Evolutionary conservation across 1,284 basidiomycete genomes (phyloP).

Genomic region (Ceratobasidium papillatum): DNA sequence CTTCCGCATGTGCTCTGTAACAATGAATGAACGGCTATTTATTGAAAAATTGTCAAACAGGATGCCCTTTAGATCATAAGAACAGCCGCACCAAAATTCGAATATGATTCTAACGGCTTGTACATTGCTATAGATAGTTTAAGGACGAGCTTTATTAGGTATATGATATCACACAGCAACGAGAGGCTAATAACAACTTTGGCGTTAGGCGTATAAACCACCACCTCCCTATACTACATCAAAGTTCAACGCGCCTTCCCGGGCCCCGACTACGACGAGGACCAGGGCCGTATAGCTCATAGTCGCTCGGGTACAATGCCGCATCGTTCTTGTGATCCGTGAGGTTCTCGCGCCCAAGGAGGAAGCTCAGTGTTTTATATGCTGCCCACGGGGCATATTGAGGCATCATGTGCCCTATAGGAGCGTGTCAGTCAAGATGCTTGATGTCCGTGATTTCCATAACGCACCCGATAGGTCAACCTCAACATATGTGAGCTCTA

Average conservation of each 20-base stretch:
- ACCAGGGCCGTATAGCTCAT: conserved; percentile 25
- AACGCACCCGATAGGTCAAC: conserved; percentile 31
- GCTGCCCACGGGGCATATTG: conserved; percentile 39
- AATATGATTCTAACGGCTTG: no score
- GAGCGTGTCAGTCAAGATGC: background rate
- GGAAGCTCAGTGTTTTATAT: conserved; percentile 41
- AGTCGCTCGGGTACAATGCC: conserved; percentile 37
- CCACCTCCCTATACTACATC: no score
- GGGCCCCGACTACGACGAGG: background rate
- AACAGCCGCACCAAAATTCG: no score
- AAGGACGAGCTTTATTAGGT: no score
- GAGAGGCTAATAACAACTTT: no score
- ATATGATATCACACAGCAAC: no score
- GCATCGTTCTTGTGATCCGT: conserved; percentile 22
- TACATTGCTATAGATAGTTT: no score
- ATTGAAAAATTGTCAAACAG: no score
- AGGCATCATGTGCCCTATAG: conserved; percentile 40
- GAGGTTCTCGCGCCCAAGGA: conserved; percentile 34
- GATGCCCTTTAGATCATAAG: no score
- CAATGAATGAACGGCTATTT: no score
- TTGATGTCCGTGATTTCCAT: background rate
- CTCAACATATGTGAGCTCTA: conserved; percentile 37
- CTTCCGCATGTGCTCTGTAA: no score
- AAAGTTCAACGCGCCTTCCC: background rate
- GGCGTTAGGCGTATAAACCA: no score